Base-by-base conservation (phyloP, 257 asterid species). In the Prunella vulgaris region DNA sequence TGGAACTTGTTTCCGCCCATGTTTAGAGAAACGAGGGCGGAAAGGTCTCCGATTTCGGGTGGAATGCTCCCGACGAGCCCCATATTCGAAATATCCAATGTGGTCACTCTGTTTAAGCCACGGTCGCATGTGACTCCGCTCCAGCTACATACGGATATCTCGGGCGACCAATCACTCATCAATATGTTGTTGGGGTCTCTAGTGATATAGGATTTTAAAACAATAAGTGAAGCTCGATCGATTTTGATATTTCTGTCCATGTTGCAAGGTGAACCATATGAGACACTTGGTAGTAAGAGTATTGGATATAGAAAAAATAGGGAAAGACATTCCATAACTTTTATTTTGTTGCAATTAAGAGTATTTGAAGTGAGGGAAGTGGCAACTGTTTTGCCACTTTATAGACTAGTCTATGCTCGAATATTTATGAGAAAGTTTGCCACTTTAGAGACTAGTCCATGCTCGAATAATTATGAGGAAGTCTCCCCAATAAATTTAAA, bases 11-110 rank as follows among this genome's bases (percentile, higher is more conserved):
- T 70, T 0, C 3, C 13, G 14, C 77, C 46, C 69, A 74, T 32
- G 56, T 74, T 40, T 0, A 78, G 46, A 8, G 51, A 32, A 3
- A 40, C 70, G 0, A 74, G 77, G 44, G 71, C 74, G 0, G 82
- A 69, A 35, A 78, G 74, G 17, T 69, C 74, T 42, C 76, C 79
- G 46, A 38, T 38, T 38, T 38, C 46, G 9, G 46, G 46, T 10
- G 46, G 46, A 9, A 38, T 38, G 2, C 14, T 9, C 0, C 46
- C 46, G 9, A 9, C 46, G 3, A 38, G 46, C 1, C 8, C 14
- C 46, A 38, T 38, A 38, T 38, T 38, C 10, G 46, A 38, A 38
- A 38, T 38, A 38, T 38, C 46, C 13, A 38, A 10, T 0, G 46
- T 14, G 10, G 8, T 38, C 13, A 38, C 46, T 38, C 46, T 38